Percentiles rank a stretch among this genome's conserved stretches.
These are phyloP conservation scores for Lathyrus oleraceus DNA, from an alignment of 306 rosid genomes.

Conservation along the genomic window DNA sequence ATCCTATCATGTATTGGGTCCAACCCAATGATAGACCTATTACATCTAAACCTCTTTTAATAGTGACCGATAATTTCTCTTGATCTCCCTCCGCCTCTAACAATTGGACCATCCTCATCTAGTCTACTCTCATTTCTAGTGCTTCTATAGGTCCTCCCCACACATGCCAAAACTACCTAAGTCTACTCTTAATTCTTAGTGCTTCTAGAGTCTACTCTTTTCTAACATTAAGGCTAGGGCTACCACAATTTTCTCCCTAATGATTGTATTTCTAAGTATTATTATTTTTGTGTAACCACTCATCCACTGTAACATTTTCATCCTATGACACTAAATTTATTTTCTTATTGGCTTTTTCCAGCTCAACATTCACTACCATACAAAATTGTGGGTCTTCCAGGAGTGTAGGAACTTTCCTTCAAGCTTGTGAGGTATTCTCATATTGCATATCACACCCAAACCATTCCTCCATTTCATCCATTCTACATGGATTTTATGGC, in stretches of 20 bases:
- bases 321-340: background rate
- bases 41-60: slow-evolving; percentile 4
- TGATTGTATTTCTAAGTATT: background rate
- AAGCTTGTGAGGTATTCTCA: slow-evolving; percentile 5
- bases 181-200: no score
- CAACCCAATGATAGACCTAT: background rate
- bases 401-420: background rate
- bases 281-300: background rate
- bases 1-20: background rate
- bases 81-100: background rate
- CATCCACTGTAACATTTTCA: background rate
- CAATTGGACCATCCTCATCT: background rate
- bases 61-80: background rate
- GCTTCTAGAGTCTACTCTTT: background rate
- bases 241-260: background rate
- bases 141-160: background rate
- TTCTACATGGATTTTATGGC: background rate
- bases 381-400: background rate
- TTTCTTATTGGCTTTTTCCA: background rate
- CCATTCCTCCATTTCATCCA: slow-evolving; percentile 2
- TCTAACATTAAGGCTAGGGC: background rate
- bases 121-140: background rate
- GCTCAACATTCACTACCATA: slow-evolving; percentile 5
- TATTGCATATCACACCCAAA: background rate
- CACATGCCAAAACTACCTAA: slow-evolving; percentile 1